Evolutionary conservation across 768 basidiomycete species (phyloP).

Genomic region (Kwoniella dejecticola): DNA sequence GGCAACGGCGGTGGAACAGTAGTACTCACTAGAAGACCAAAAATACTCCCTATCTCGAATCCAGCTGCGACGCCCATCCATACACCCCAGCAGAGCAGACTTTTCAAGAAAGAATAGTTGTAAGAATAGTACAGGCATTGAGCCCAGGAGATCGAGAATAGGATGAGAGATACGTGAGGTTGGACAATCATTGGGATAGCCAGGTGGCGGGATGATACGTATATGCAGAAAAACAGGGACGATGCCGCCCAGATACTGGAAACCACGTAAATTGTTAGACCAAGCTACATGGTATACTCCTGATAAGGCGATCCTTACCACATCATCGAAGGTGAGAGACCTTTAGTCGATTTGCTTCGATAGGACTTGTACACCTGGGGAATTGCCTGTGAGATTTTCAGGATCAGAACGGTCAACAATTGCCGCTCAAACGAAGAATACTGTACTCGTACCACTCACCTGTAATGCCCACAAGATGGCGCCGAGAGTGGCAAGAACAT

Average conservation of each 20-base stretch:
- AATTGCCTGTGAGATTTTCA: conserved; percentile 43
- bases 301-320: conserved; percentile 48
- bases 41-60: conserved; percentile 66
- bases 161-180: conserved; percentile 61
- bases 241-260: conserved; percentile 64
- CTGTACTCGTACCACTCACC: conserved; percentile 45
- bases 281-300: neutral
- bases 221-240: conserved; percentile 66
- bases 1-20: no score
- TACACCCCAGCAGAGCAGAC: conserved; percentile 56
- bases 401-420: neutral
- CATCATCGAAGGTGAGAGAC: conserved; percentile 72
- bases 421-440: no score
- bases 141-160: conserved; percentile 67
- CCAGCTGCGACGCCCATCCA: conserved; percentile 59
- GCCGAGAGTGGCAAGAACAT: conserved; percentile 71
- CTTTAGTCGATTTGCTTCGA: conserved; percentile 67
- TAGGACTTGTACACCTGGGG: conserved; percentile 78
- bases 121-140: conserved; percentile 72
- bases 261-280: neutral
- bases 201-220: conserved; percentile 65
- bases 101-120: conserved; percentile 54
- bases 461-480: conserved; percentile 51
- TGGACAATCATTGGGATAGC: conserved; percentile 68
- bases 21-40: conserved; percentile 63